Evolutionary conservation across 441 rosid species (phyloP).

Genomic region (Mallotus repandus): DNA sequence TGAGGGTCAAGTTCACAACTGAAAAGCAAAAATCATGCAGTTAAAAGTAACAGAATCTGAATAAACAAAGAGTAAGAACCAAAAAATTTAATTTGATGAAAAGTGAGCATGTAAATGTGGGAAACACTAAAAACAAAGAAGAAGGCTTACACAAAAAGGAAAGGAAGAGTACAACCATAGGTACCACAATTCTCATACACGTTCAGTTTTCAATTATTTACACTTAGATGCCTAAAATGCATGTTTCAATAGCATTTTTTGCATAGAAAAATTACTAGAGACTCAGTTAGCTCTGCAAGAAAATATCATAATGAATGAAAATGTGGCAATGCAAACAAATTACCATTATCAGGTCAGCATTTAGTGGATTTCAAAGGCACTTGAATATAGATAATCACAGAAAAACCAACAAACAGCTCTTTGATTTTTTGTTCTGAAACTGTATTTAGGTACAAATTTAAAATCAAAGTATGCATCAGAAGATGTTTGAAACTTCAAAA

Average conservation of each 20-base stretch:
- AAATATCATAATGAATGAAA: background rate
- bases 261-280: too few relatives aligned
- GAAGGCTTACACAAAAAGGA: background rate
- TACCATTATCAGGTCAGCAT: background rate
- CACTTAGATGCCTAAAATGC: too few relatives aligned
- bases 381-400: background rate
- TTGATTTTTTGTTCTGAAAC: background rate
- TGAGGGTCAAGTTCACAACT: constrained; percentile 97
- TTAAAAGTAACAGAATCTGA: constrained; percentile 8
- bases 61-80: background rate
- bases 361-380: too few relatives aligned
- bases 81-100: background rate
- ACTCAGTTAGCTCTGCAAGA: too few relatives aligned
- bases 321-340: background rate
- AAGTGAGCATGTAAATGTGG: background rate
- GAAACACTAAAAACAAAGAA: background rate
- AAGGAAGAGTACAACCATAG: background rate
- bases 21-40: constrained; percentile 29
- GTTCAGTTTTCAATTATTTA: too few relatives aligned
- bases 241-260: too few relatives aligned
- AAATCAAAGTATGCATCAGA: background rate
- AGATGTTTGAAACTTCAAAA: background rate
- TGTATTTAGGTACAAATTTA: background rate
- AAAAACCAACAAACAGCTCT: background rate
- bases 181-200: too few relatives aligned